Conservation (phyloP, 306 rosid species). For the Cyamopsis tetragonoloba region DNA sequence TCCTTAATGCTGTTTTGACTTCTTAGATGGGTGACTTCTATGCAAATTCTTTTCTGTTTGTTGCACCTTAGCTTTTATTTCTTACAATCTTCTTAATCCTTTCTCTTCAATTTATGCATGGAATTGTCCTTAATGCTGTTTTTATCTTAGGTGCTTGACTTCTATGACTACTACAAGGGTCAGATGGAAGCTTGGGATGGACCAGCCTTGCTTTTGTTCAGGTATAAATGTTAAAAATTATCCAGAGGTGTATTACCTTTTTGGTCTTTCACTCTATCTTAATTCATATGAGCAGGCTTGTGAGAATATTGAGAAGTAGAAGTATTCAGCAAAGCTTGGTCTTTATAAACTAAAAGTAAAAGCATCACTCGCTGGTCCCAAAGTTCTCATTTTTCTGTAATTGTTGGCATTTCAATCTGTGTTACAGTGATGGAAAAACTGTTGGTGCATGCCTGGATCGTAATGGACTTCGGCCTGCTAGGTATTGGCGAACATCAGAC, state of each 20-base stretch:
- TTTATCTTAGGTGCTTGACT: slow-evolving; percentile 68
- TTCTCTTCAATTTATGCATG: slow-evolving; percentile 8
- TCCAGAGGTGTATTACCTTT: slow-evolving; percentile 14
- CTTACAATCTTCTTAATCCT: slow-evolving; percentile 1
- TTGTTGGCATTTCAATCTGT: slow-evolving; percentile 32
- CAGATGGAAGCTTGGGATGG: slow-evolving; percentile 99
- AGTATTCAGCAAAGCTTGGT: neutral
- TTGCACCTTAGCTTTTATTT: slow-evolving; percentile 13
- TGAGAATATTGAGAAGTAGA: neutral
- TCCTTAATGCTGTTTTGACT: slow-evolving; percentile 21
- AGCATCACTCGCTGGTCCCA: neutral
- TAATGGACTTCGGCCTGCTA: slow-evolving; percentile 97
- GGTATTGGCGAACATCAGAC: slow-evolving; percentile 98
- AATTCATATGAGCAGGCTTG: neutral
- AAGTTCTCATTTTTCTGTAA: slow-evolving; percentile 23
- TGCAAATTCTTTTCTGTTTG: slow-evolving; percentile 23
- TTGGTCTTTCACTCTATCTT: neutral
- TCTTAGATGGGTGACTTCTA: slow-evolving; percentile 80
- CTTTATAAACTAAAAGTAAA: neutral
- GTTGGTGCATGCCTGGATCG: slow-evolving; percentile 99
- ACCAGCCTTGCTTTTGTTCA: slow-evolving; percentile 96
- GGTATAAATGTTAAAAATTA: slow-evolving; percentile 43
- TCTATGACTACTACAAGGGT: slow-evolving; percentile 98
- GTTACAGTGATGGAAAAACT: slow-evolving; percentile 92
- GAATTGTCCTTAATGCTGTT: slow-evolving; percentile 16